Conservation (phyloP, 148 eudicot species). For the Agrostemma githago region DNA sequence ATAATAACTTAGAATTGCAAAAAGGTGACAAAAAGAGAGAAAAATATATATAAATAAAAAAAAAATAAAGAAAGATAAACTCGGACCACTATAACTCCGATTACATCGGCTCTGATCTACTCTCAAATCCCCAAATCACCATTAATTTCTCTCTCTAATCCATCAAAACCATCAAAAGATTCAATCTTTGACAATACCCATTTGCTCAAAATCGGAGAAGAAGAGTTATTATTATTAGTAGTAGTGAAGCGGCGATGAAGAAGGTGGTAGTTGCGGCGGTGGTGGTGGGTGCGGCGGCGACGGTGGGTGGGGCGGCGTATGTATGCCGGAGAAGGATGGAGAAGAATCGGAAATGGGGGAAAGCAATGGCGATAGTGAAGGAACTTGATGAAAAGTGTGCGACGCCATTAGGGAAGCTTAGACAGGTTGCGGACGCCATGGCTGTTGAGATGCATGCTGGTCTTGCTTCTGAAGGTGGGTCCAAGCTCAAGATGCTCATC, state of each 20-base stretch:
- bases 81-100: slow-evolving; percentile 15
- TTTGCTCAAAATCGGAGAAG: neutral
- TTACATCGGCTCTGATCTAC: slow-evolving; percentile 20
- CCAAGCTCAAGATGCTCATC: slow-evolving; percentile 82
- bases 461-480: slow-evolving; percentile 77
- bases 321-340: slow-evolving; percentile 49
- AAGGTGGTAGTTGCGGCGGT: slow-evolving; percentile 65
- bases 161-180: neutral
- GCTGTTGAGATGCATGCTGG: slow-evolving; percentile 92
- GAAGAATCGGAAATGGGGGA: slow-evolving; percentile 43
- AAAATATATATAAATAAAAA: too few relatives aligned
- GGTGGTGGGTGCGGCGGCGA: slow-evolving; percentile 53
- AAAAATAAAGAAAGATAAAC: neutral
- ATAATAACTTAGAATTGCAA: too few relatives aligned
- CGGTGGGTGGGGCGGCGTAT: slow-evolving; percentile 50
- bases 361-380: slow-evolving; percentile 44
- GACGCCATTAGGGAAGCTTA: slow-evolving; percentile 44
- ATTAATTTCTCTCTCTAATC: neutral
- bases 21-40: too few relatives aligned
- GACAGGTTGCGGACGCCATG: slow-evolving; percentile 85
- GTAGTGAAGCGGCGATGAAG: slow-evolving; percentile 41
- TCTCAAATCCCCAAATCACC: neutral
- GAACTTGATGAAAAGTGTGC: slow-evolving; percentile 50
- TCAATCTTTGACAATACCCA: slow-evolving; percentile 22
- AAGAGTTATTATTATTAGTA: too few relatives aligned